phyloP scores from a whole-genome alignment of 306 rosid genomes.

The Vigna radiata region DNA sequence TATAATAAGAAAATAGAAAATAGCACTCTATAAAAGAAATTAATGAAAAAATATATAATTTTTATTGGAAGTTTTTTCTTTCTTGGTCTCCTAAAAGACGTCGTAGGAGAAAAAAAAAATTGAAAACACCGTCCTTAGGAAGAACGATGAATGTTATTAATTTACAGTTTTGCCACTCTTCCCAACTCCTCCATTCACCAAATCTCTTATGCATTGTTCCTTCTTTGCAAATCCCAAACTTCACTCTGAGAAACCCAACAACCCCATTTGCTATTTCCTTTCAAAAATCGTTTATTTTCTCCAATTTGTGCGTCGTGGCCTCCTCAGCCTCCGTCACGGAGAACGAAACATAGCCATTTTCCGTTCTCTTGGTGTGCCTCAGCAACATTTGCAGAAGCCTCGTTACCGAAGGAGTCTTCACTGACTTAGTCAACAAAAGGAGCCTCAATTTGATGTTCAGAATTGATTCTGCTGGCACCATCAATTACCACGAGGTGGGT shows the following conservation, averaged over 20 bases:
- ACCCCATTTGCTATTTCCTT: conserved; percentile 33
- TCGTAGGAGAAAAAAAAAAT: neutral
- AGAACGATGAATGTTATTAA: conserved; percentile 18
- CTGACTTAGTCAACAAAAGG: conserved; percentile 71
- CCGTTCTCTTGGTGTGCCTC: conserved; percentile 80
- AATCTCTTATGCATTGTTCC: conserved; percentile 34
- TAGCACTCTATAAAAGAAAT: no score
- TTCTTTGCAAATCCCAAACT: conserved; percentile 30
- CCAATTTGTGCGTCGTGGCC: conserved; percentile 68
- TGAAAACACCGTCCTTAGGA: conserved; percentile 46
- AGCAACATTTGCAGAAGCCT: conserved; percentile 97
- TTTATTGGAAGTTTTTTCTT: neutral
- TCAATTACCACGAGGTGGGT: conserved; percentile 79
- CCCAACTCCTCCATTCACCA: conserved; percentile 5
- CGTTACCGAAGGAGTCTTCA: conserved; percentile 94
- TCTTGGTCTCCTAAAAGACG: neutral
- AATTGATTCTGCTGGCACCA: conserved; percentile 91
- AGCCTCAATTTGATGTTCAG: conserved; percentile 64
- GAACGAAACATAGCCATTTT: conserved; percentile 60
- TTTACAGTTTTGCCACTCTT: conserved; percentile 66
- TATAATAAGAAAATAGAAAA: no score
- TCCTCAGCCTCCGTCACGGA: conserved; percentile 54
- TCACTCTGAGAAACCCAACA: conserved; percentile 39
- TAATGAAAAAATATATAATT: neutral
- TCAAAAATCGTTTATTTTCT: conserved; percentile 30